These are phyloP conservation scores for Phytophthora cryptogea DNA, from an alignment of 352 stramenopile genomes.

Conservation along the genomic window DNA sequence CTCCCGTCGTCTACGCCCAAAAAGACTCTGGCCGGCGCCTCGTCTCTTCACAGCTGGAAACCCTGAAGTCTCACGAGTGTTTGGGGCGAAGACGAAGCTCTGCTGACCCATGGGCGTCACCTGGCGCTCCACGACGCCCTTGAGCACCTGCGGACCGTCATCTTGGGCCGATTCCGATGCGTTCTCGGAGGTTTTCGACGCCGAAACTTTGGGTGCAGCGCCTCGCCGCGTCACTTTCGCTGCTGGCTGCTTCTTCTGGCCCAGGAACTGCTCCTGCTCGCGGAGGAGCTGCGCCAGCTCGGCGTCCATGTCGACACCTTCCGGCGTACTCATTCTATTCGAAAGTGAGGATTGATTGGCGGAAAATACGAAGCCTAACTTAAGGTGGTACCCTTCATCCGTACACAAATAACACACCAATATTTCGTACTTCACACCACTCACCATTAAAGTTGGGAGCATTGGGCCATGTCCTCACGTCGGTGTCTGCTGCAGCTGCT, in stretches of 20 bases:
- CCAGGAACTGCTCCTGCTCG: constrained; percentile 83
- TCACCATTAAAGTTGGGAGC: neutral
- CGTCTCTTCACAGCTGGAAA: constrained; percentile 66
- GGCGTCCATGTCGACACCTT: constrained; percentile 67
- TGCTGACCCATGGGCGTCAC: constrained; percentile 43
- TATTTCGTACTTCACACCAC: neutral
- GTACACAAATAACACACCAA: neutral
- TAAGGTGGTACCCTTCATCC: neutral
- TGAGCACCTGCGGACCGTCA: constrained; percentile 48
- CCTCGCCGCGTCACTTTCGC: constrained; percentile 56
- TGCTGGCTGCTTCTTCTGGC: constrained; percentile 54
- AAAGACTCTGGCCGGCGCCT: constrained; percentile 59
- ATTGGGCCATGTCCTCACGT: neutral
- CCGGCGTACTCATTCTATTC: constrained; percentile 15
- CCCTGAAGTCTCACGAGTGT: constrained; percentile 36
- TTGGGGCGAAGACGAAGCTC: constrained; percentile 34
- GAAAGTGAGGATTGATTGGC: constrained; percentile 13
- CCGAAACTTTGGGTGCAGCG: constrained; percentile 5
- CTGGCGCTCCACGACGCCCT: constrained; percentile 67
- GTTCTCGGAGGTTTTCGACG: constrained; percentile 4
- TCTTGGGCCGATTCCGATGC: constrained; percentile 11
- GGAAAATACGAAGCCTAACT: neutral
- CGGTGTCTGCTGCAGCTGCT: constrained; percentile 11
- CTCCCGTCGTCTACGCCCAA: constrained; percentile 57
- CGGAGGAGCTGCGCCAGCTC: constrained; percentile 79